These are phyloP conservation scores for Sophora flavescens DNA, from an alignment of 306 rosid species.

Conservation along the genomic window DNA sequence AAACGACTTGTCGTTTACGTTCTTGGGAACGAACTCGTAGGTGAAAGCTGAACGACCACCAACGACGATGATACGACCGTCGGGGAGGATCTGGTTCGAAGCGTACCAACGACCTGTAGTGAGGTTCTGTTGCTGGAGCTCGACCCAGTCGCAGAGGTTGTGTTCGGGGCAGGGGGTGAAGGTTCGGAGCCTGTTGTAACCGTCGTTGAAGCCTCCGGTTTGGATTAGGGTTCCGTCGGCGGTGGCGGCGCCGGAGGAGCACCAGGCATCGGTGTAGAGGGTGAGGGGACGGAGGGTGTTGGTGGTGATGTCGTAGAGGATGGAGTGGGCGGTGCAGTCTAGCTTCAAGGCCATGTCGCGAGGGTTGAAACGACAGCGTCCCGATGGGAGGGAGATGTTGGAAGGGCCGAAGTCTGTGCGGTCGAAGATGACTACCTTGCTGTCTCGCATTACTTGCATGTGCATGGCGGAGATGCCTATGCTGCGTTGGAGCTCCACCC, in stretches of 20 bases:
- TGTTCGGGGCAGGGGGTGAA: slow-evolving; percentile 56
- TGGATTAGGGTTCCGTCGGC: slow-evolving; percentile 68
- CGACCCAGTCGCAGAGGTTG: slow-evolving; percentile 67
- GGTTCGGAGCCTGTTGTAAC: slow-evolving; percentile 57
- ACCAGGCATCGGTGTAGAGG: slow-evolving; percentile 72
- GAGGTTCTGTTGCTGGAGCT: slow-evolving; percentile 37
- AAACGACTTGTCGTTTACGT: not conserved
- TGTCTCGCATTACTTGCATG: slow-evolving; percentile 80
- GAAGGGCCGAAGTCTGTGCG: slow-evolving; percentile 85
- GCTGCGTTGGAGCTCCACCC: slow-evolving; percentile 63
- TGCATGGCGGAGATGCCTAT: slow-evolving; percentile 93
- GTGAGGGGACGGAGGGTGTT: slow-evolving; percentile 69
- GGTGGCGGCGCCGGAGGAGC: slow-evolving; percentile 74
- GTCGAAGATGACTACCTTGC: slow-evolving; percentile 74
- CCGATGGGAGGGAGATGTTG: slow-evolving; percentile 61
- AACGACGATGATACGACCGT: slow-evolving; percentile 62
- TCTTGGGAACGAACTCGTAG: slow-evolving; percentile 77
- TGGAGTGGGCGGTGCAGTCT: slow-evolving; percentile 91
- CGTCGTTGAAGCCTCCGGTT: slow-evolving; percentile 76
- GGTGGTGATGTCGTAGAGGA: slow-evolving; percentile 62
- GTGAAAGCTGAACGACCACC: slow-evolving; percentile 63
- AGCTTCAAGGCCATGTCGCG: slow-evolving; percentile 38
- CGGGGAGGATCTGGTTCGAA: slow-evolving; percentile 69
- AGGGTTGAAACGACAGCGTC: slow-evolving; percentile 49
- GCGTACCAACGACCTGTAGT: slow-evolving; percentile 69